Percentiles rank a stretch among this genome's conserved stretches.
These are phyloP conservation scores for Gossypium rotundifolium DNA, from an alignment of 345 rosid genomes.

Conservation along the genomic window DNA sequence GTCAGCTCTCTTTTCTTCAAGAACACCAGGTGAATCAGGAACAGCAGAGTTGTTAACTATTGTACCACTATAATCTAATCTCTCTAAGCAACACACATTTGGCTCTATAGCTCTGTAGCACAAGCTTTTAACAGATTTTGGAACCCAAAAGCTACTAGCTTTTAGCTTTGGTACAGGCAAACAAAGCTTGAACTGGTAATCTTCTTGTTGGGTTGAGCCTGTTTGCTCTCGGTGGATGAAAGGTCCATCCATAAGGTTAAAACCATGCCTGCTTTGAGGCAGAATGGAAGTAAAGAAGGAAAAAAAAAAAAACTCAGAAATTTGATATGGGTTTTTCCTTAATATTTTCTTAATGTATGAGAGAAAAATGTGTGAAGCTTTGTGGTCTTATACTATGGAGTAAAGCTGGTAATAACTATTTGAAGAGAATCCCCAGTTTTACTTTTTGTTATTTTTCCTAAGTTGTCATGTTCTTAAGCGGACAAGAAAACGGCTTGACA, in stretches of 20 bases:
- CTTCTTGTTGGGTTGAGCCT: conserved; percentile 9
- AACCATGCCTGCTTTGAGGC: conserved; percentile 32
- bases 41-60: conserved; percentile 41
- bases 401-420: conserved; percentile 3
- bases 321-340: neutral
- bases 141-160: conserved; percentile 31
- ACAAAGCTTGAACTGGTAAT: conserved; percentile 32
- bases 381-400: conserved; percentile 7
- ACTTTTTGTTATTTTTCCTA: neutral
- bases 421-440: neutral
- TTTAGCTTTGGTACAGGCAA: conserved; percentile 27
- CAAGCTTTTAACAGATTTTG: conserved; percentile 32
- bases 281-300: conserved; percentile 13
- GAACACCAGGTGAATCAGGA: conserved; percentile 30
- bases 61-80: conserved; percentile 29
- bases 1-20: conserved; percentile 25
- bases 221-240: conserved; percentile 38
- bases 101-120: conserved; percentile 25
- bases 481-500: conserved; percentile 15
- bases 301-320: neutral
- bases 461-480: neutral
- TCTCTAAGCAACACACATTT: conserved; percentile 31
- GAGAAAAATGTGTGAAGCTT: conserved; percentile 12
- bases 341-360: neutral
- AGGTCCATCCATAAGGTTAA: conserved; percentile 40